A percentile compares a stretch with the other conserved stretches of the same genome.
These are phyloP conservation scores for Aspergillus proliferans DNA, from an alignment of 2,329 filamentous ascomycete genomes.

Conservation along the genomic window DNA sequence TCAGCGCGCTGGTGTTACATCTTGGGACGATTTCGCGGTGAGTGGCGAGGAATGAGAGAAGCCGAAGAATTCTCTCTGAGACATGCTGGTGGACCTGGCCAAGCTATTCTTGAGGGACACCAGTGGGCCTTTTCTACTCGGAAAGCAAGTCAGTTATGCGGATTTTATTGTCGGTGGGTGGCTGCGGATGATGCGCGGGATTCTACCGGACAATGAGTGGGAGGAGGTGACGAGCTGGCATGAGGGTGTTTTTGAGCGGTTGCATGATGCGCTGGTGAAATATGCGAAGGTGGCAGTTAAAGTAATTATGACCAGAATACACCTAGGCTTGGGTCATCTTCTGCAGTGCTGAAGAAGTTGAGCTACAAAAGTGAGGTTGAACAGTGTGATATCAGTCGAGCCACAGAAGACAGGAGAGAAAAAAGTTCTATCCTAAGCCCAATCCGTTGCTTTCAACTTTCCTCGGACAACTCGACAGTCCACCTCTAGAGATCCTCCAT, in stretches of 20 bases:
- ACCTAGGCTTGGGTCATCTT: too few species aligned
- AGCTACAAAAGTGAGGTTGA: too few species aligned
- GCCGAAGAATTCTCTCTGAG: constrained; percentile 36
- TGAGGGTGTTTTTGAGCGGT: constrained; percentile 44
- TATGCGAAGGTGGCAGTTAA: too few species aligned
- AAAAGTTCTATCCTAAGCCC: too few species aligned
- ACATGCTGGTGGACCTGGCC: constrained; percentile 38
- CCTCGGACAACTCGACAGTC: too few species aligned
- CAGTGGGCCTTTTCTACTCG: constrained; percentile 47
- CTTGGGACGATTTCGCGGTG: constrained; percentile 36
- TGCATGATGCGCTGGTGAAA: constrained; percentile 43
- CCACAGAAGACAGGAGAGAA: too few species aligned
- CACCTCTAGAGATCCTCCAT: too few species aligned
- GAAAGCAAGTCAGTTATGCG: constrained; percentile 43
- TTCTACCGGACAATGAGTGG: constrained; percentile 45
- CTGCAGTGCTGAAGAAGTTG: too few species aligned
- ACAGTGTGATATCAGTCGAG: too few species aligned
- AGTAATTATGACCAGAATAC: too few species aligned
- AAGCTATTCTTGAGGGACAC: constrained; percentile 35
- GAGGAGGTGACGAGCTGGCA: constrained; percentile 45
- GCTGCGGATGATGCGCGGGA: constrained; percentile 43
- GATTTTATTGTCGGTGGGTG: constrained; percentile 55
- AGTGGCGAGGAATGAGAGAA: constrained; percentile 36
- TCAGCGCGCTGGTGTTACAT: constrained; percentile 39
- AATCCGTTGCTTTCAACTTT: too few species aligned